Base-by-base conservation (phyloP, 2,329 filamentous ascomycete genomes). In the Cryphonectria carpinicola region DNA sequence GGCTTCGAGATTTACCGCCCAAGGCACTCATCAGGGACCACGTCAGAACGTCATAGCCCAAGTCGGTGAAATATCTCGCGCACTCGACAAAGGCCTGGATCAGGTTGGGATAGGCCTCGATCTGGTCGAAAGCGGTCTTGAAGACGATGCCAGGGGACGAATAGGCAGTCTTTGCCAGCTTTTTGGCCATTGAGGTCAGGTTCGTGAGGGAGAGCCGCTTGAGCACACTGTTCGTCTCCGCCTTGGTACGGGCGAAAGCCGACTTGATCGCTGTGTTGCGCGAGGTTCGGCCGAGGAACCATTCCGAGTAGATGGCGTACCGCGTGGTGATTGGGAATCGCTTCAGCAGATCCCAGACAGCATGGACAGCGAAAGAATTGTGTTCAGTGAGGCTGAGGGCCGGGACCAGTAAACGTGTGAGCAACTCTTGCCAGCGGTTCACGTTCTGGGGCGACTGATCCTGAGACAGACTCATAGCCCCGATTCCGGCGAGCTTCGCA, bases 71-170 rank as follows among this genome's bases (percentile, higher is more conserved):
- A 79, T 98, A 98, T 76, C 93, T 92, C 54, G 93, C 94, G 77
- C 95, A 98, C 78, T 98, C 94, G 19, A 98, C 95, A 72, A 99
- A 93, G 6, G 94, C 93, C 73, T 97, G 93, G 70, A 97, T 97
- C 72, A 99, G 87, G 78, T 98, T 99, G 78, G 92, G 93, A 79
- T 99, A 99, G 0, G 92, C 91, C 80, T 99, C 95, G 71, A 98
- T 93, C 80, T 98, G 95, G 73, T 91, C 91, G 70, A 99, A 89
- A 8, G 95, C 94, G 70, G 95, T 92, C 76, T 90, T 90, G 83
- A 98, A 97, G 35, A 98, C 95, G 70, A 97, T 88, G 37, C 95
- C 95, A 1, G 96, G 97, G 60, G 94, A 96, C 1, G 94, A 91
- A 76, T 94, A 93, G 37, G 95, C 94, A n/a, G 95, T 92, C 81